Evolutionary conservation across 345 rosid genomes (phyloP), one percentile per base, ranked within the genome.

Genomic region (Salix dunnii): DNA sequence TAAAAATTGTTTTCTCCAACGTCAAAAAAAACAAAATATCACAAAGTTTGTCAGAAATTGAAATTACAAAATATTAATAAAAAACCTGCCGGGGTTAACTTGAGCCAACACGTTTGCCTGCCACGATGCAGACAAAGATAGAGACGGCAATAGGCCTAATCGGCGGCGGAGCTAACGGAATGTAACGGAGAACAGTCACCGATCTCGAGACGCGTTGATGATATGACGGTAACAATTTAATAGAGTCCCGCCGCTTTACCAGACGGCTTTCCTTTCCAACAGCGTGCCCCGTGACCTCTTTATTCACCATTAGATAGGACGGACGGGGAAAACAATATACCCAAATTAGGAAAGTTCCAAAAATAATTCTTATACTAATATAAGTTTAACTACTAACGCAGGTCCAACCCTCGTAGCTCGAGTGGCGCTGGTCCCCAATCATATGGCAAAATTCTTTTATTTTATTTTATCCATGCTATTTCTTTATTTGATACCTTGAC

Each of bases 71-170:
- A 64, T n/a, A 28, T 30, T 49, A 68, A 23, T 20, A 63, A 67
- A 75, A 58, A 70, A 73, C 58, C 73, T 81, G 82, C 78, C 74
- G 76, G 81, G 81, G 69, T 71, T 71, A 83, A 77, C 86, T 68
- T 74, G 83, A 71, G 86, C 83, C 85, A 79, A 75, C 78, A 79
- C 76, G 67, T 25, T 60, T 86, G 88, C 85, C 82, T 81, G 83
- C 83, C 88, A 79, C 69, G 76, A 79, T 74, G 69, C 74, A 72
- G 82, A 86, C 86, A 81, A 71, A 13, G 82, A 79, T 72, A 73
- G 78, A 77, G 79, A 77, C 73, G 74, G 74, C 64, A 33, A 71
- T 58, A 72, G 53, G 3, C 21, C 43, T 70, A 51, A 73, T 67
- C 74, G 83, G 72, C 60, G 55, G 21, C 36, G 25, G 2, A 55